A percentile compares a stretch with the other conserved stretches of the same genome.
Evolutionary conservation across 441 rosid species (phyloP).

Genomic region (Bocquillonia castaneifolia): DNA sequence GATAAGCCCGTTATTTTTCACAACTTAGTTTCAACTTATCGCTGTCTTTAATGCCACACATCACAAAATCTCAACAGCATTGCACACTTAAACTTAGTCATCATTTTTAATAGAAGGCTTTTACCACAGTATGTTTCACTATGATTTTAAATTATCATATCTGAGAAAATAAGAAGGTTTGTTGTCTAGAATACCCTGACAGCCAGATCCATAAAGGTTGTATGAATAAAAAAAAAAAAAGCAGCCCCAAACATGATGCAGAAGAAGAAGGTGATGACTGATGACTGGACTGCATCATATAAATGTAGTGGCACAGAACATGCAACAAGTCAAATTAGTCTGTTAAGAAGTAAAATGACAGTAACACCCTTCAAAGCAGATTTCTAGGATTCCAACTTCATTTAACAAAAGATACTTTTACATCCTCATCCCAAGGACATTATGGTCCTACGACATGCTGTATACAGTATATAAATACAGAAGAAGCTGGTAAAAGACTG

Average conservation of each 20-base stretch:
- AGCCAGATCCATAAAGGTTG: constrained; percentile 5
- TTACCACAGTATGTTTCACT: neutral
- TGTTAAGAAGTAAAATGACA: constrained; percentile 21
- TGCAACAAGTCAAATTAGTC: constrained; percentile 8
- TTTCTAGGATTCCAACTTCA: constrained; percentile 18
- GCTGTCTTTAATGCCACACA: neutral
- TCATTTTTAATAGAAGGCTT: neutral
- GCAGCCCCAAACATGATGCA: constrained; percentile 4
- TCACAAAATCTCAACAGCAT: neutral
- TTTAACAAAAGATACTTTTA: neutral
- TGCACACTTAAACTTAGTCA: constrained; percentile 2
- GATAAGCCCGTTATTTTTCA: too few species aligned
- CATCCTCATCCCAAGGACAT: constrained; percentile 24
- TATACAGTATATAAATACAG: constrained; percentile 5
- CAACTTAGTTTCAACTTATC: constrained; percentile 18
- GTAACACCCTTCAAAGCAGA: constrained; percentile 18
- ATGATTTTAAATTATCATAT: neutral
- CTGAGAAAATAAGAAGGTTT: neutral
- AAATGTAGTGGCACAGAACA: constrained; percentile 19
- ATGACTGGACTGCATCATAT: neutral
- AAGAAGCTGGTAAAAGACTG: constrained; percentile 23
- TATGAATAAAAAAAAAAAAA: neutral
- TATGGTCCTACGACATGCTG: constrained; percentile 29
- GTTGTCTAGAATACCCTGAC: neutral
- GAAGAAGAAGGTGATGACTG: neutral